Base-by-base conservation (phyloP, 768 basidiomycete species). In the Tremella yokohamensis region DNA sequence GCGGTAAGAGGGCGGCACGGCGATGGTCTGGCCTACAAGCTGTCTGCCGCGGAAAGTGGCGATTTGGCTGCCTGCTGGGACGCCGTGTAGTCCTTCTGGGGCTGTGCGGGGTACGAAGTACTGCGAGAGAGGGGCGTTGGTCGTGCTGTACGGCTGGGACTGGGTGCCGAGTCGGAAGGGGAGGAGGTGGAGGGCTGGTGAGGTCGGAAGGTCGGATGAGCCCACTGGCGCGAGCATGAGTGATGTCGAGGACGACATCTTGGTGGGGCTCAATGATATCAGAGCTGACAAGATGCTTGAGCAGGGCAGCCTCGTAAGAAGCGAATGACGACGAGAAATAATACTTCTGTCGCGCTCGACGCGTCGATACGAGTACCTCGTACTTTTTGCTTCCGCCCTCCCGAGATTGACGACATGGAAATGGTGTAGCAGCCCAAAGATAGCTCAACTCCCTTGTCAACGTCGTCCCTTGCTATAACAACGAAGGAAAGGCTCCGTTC, bases 21-120 rank as follows among this genome's bases (percentile, higher is more conserved):
- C 20, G 1, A 72, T 59, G 16, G 37, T 34, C 49, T 72, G 70
- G 1, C 68, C 66, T 19, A 65, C 62, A 19, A 72, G 34, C 44
- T 65, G 60, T 26, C 70, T 29, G 12, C 70, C 70, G 16, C 70
- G 40, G 50, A 72, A 72, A 15, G 68, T 37, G 29, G 70, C 70
- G 19, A 67, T 45, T 8, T 57, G 60, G 4, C 57, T 62, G 16
- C 66, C 66, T 11, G 55, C 20, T n/a, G 25, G 9, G n/a, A 68
- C 37, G 42, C 54, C 55, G 20, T 61, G 53, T n/a, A 45, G 37
- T 29, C 47, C 42, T 8, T 56, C 20, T 0, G 65, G 65, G 22
- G 56, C 52, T 8, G 67, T 61, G 13, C 70, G 60, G 8, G 70
- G 65, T 56, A 52, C 51, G 54, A 72, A 69, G 56, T 67, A 69